Percentiles rank a stretch among this genome's conserved stretches.
Evolutionary conservation across 2,329 filamentous ascomycete genomes (phyloP).

Genomic region (Ceratocystis colombiana): DNA sequence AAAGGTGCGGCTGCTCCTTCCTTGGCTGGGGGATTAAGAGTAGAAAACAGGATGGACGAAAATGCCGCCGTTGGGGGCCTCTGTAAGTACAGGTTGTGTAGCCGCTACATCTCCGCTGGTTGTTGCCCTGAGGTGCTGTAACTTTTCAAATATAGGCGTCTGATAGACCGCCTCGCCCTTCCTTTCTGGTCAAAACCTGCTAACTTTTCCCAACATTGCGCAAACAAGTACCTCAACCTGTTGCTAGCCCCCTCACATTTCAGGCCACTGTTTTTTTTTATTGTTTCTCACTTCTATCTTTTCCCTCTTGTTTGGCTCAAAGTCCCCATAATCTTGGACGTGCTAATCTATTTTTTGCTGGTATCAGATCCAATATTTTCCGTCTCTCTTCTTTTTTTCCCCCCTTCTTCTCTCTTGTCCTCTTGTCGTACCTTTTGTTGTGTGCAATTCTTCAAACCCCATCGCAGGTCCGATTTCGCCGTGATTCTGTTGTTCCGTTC

Average conservation of each 20-base stretch:
- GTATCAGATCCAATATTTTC: slow-evolving; percentile 18
- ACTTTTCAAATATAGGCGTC: neutral
- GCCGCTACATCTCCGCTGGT: too few species aligned
- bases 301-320: neutral
- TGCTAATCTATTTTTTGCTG: slow-evolving; percentile 10
- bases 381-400: slow-evolving; percentile 4
- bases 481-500: slow-evolving; percentile 15
- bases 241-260: slow-evolving; percentile 19
- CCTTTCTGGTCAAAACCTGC: slow-evolving; percentile 21
- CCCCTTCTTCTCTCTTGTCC: neutral
- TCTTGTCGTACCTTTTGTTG: slow-evolving; percentile 10
- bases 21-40: slow-evolving; percentile 13
- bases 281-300: neutral
- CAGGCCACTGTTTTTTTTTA: slow-evolving; percentile 14
- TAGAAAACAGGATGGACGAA: neutral
- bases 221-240: slow-evolving; percentile 15
- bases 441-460: slow-evolving; percentile 13
- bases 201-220: neutral
- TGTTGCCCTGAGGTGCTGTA: neutral
- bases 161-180: slow-evolving; percentile 19
- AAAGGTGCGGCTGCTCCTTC: slow-evolving; percentile 18
- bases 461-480: slow-evolving; percentile 24
- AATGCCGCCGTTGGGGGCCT: neutral
- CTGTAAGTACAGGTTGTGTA: neutral
- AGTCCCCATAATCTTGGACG: slow-evolving; percentile 16